A percentile compares a stretch with the other conserved stretches of the same genome.
phyloP scores from a whole-genome alignment of 345 rosid species.

The Rhodamnia rubescens region DNA sequence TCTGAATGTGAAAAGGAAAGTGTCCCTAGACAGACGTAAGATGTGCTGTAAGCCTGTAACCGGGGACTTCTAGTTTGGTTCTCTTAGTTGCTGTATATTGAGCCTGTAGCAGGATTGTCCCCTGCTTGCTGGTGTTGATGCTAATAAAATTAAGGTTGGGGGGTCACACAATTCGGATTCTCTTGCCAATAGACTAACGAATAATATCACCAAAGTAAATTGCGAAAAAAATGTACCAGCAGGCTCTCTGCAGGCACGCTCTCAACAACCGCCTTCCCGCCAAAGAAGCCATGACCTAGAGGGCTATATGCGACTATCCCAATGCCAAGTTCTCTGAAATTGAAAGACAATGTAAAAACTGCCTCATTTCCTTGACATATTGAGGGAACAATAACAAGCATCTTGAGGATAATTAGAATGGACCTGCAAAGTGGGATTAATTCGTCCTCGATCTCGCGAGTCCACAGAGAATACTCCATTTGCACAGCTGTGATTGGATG shows the following conservation, averaged over 20 bases:
- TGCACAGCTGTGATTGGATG: constrained; percentile 28
- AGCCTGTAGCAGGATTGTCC: neutral
- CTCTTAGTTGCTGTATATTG: neutral
- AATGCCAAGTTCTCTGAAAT: constrained; percentile 25
- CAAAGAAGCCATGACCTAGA: constrained; percentile 29
- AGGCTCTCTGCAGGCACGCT: constrained; percentile 5
- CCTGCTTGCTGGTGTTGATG: neutral
- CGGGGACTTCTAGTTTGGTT: neutral
- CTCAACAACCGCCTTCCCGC: constrained; percentile 24
- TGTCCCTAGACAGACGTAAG: neutral
- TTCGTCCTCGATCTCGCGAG: constrained; percentile 22
- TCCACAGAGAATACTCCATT: constrained; percentile 35
- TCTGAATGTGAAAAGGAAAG: neutral
- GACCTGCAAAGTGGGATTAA: constrained; percentile 28
- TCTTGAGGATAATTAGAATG: neutral
- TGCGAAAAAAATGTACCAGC: constrained; percentile 7
- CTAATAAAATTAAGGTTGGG: neutral
- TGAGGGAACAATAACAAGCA: neutral
- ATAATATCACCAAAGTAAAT: neutral
- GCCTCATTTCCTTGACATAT: neutral
- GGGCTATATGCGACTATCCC: constrained; percentile 26
- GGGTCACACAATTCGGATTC: neutral
- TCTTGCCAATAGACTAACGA: neutral
- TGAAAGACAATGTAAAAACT: neutral
- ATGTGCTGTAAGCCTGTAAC: too few relatives aligned